A percentile compares a stretch with the other conserved stretches of the same genome.
These are phyloP conservation scores for Neoscytalidium dimidiatum DNA, from an alignment of 2,329 filamentous ascomycete genomes.

Conservation along the genomic window DNA sequence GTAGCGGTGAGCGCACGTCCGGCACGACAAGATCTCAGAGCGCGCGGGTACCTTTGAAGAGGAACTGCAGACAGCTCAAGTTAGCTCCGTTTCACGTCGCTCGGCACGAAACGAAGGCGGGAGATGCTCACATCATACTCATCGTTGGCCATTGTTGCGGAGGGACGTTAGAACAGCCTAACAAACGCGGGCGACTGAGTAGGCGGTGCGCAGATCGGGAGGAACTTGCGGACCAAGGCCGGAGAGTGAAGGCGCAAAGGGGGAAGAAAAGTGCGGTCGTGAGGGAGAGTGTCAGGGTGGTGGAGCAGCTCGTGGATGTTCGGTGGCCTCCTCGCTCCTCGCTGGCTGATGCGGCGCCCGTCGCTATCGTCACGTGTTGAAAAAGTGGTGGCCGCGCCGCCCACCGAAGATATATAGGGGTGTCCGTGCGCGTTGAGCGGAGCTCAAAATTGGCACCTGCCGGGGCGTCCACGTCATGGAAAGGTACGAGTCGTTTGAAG, in stretches of 20 bases:
- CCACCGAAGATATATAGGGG: background rate
- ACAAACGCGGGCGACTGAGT: background rate
- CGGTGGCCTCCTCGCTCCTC: slow-evolving; percentile 18
- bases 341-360: slow-evolving; percentile 21
- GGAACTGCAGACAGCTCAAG: slow-evolving; percentile 66
- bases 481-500: no score
- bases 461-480: background rate
- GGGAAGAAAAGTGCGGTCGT: slow-evolving; percentile 27
- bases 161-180: slow-evolving; percentile 2
- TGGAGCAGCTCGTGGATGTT: slow-evolving; percentile 19
- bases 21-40: slow-evolving; percentile 25
- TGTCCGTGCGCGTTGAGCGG: background rate
- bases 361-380: background rate
- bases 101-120: slow-evolving; percentile 30
- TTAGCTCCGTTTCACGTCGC: slow-evolving; percentile 30
- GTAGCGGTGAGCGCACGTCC: slow-evolving; percentile 34
- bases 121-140: slow-evolving; percentile 89
- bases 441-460: background rate
- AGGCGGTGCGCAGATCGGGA: background rate
- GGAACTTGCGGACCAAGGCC: background rate
- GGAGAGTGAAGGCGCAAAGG: slow-evolving; percentile 1
- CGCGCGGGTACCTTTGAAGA: slow-evolving; percentile 83
- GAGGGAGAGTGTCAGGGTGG: slow-evolving; percentile 22
- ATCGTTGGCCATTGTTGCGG: slow-evolving; percentile 86
- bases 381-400: slow-evolving; percentile 2